A percentile compares a stretch with the other conserved stretches of the same genome.
Conservation (phyloP, 73 alveolate species). For the Blepharisma japonicum region DNA sequence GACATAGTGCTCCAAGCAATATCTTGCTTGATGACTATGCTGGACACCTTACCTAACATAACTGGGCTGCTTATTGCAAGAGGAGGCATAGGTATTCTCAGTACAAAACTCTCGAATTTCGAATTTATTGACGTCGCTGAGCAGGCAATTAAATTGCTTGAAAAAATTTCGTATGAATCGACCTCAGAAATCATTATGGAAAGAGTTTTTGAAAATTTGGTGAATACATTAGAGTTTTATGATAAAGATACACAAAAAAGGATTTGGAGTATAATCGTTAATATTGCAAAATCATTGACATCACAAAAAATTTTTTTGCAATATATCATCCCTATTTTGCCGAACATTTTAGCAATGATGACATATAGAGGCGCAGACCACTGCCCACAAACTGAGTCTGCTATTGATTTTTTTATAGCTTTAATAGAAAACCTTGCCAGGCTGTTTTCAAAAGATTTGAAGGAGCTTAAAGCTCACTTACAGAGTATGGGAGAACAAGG, state of each 20-base stretch:
- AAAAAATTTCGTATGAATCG: slow-evolving; percentile 20
- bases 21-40: not conserved
- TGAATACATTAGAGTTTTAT: slow-evolving; percentile 12
- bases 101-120: not conserved
- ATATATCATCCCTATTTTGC: not conserved
- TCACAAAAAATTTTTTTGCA: not conserved
- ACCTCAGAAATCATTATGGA: not conserved
- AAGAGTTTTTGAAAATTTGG: slow-evolving; percentile 9
- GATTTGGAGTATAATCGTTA: not conserved
- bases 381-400: not conserved
- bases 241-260: slow-evolving; percentile 15
- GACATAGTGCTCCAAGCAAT: slow-evolving; percentile 20
- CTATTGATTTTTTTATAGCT: not conserved
- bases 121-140: slow-evolving; percentile 29
- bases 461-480: not conserved
- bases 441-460: not conserved
- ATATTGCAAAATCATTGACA: slow-evolving; percentile 19
- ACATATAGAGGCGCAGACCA: not conserved
- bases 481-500: not conserved
- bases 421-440: not conserved
- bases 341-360: not conserved
- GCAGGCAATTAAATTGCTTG: slow-evolving; percentile 18
- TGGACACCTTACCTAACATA: slow-evolving; percentile 4
- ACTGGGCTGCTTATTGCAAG: not conserved
- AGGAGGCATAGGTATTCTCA: slow-evolving; percentile 17